A percentile compares a stretch with the other conserved stretches of the same genome.
phyloP scores from a whole-genome alignment of 1,284 basidiomycete species.

The Trametes pubescens region DNA sequence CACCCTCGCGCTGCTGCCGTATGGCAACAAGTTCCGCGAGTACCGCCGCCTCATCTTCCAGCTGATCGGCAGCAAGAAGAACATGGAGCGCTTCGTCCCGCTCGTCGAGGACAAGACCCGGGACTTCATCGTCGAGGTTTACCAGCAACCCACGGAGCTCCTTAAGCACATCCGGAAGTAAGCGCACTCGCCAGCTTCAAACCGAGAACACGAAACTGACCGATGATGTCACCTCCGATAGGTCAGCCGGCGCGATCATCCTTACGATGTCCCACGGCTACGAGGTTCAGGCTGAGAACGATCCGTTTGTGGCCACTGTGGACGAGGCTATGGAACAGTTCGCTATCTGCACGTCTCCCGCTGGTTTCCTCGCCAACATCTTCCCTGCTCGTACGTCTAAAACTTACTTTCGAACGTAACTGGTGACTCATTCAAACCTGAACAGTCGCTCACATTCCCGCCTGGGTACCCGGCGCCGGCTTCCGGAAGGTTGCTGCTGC shows the following conservation, averaged over 20 bases:
- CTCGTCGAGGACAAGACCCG: slow-evolving; percentile 62
- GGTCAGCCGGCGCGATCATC: slow-evolving; percentile 42
- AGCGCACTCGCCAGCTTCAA: not conserved
- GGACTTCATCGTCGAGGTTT: slow-evolving; percentile 61
- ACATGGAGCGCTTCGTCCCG: slow-evolving; percentile 57
- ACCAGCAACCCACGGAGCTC: slow-evolving; percentile 62
- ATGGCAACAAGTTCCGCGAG: slow-evolving; percentile 68
- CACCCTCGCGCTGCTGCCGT: slow-evolving; percentile 65
- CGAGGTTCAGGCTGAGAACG: slow-evolving; percentile 35
- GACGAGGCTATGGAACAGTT: slow-evolving; percentile 41
- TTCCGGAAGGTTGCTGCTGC: slow-evolving; percentile 37
- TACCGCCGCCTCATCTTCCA: slow-evolving; percentile 67
- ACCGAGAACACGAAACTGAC: not conserved
- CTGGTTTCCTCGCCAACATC: slow-evolving; percentile 42
- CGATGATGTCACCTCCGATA: slow-evolving; percentile 14
- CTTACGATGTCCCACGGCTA: slow-evolving; percentile 44
- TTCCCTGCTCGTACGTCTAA: slow-evolving; percentile 40
- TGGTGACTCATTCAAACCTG: not conserved
- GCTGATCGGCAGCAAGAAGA: slow-evolving; percentile 60
- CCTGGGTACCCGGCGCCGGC: slow-evolving; percentile 42
- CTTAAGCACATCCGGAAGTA: slow-evolving; percentile 65
- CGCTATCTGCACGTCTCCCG: slow-evolving; percentile 36
- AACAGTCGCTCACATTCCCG: slow-evolving; percentile 41
- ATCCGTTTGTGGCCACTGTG: slow-evolving; percentile 40
- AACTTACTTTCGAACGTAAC: not conserved